Conservation (phyloP, 805 yeast genomes). For the Teunomyces aglyptinius region DNA sequence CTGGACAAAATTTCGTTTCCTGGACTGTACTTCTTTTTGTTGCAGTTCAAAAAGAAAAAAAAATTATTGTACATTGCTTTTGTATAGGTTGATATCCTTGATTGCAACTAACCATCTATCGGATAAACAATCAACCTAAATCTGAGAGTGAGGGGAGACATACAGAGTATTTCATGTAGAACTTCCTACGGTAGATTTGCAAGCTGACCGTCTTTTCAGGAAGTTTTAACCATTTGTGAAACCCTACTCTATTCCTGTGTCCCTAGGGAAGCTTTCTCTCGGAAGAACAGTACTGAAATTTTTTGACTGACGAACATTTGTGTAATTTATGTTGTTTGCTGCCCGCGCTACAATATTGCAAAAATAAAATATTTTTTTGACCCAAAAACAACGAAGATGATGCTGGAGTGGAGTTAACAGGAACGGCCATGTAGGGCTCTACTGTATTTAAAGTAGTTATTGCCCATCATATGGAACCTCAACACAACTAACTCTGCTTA, state of each 20-base stretch:
- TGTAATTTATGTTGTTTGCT: not conserved
- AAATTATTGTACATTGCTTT: not conserved
- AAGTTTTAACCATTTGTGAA: not conserved
- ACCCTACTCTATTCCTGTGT: no score
- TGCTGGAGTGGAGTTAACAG: not conserved
- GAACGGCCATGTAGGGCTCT: not conserved
- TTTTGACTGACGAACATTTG: not conserved
- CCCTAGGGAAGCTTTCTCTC: not conserved
- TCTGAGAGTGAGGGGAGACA: not conserved
- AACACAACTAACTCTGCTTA: not conserved
- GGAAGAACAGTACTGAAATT: conserved; percentile 3
- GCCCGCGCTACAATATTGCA: not conserved
- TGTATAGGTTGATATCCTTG: not conserved
- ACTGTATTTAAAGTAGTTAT: not conserved
- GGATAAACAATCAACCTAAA: not conserved
- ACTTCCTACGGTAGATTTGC: not conserved
- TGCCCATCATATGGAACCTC: not conserved
- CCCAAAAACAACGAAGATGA: not conserved
- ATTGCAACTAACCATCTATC: not conserved
- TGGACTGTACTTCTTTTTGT: not conserved
- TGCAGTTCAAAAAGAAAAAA: not conserved
- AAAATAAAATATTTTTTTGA: not conserved
- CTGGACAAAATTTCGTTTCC: no score
- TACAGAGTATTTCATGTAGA: no score
- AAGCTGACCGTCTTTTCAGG: no score